Conservation (phyloP, 2,329 filamentous ascomycete genomes). For the Apiospora pterosperma region DNA sequence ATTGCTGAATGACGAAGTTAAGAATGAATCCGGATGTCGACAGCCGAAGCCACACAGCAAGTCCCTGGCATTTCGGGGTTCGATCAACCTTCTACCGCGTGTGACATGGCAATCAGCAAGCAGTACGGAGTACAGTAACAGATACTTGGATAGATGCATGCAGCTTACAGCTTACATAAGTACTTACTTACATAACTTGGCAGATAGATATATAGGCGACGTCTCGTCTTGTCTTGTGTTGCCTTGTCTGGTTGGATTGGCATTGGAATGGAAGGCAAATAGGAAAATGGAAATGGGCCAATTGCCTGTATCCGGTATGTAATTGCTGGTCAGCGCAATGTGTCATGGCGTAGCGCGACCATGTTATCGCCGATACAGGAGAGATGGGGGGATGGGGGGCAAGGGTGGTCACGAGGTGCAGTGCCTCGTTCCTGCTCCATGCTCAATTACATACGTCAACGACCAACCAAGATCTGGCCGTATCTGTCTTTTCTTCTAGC, state of each 20-base stretch:
- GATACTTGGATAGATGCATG: too few relatives aligned
- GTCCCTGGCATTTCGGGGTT: background rate
- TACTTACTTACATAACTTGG: too few relatives aligned
- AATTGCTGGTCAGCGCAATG: background rate
- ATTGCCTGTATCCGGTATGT: background rate
- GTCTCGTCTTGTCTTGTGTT: too few relatives aligned
- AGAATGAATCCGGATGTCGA: background rate
- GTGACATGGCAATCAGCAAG: background rate
- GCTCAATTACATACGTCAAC: background rate
- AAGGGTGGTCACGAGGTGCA: background rate
- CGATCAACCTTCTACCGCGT: background rate
- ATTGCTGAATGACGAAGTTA: background rate
- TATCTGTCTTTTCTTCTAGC: background rate
- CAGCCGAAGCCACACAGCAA: background rate
- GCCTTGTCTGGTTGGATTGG: too few relatives aligned
- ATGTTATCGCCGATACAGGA: background rate
- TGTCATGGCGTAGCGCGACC: too few relatives aligned
- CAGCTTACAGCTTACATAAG: too few relatives aligned
- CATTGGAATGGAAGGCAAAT: background rate
- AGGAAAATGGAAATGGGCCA: background rate
- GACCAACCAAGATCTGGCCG: background rate
- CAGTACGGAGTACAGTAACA: too few relatives aligned
- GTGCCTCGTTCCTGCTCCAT: too few relatives aligned
- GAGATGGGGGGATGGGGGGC: too few relatives aligned
- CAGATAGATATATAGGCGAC: too few relatives aligned